A percentile compares a stretch with the other conserved stretches of the same genome.
These are phyloP conservation scores for Podochytrium sp. DNA, from an alignment of 192 early-diverging fungal genomes.

Conservation along the genomic window DNA sequence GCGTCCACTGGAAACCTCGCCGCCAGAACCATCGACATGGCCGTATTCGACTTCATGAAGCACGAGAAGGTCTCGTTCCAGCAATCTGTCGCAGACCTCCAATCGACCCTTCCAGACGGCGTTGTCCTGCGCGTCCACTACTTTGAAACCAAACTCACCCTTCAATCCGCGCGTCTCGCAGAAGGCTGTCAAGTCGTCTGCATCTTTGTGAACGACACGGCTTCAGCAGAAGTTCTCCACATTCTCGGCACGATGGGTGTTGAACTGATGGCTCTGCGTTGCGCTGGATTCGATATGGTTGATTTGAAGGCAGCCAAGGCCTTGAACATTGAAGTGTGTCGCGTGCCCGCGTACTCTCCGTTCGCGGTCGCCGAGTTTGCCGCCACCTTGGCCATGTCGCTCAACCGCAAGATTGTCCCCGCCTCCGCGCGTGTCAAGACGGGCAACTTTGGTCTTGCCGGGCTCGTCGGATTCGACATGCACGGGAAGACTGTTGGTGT, in stretches of 20 bases:
- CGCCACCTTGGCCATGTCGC: conserved; percentile 39
- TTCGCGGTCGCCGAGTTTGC: conserved; percentile 58
- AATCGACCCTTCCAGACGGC: neutral
- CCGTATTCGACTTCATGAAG: conserved; percentile 37
- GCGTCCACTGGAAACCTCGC: neutral
- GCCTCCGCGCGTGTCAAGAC: conserved; percentile 34
- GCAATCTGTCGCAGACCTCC: conserved; percentile 3
- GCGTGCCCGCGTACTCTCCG: conserved; percentile 55
- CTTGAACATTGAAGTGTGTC: conserved; percentile 37
- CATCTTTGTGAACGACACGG: conserved; percentile 54
- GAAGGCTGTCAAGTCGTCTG: conserved; percentile 43
- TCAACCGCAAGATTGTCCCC: conserved; percentile 49
- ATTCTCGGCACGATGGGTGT: conserved; percentile 37
- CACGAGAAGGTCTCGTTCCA: conserved; percentile 37
- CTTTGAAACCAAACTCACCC: conserved; percentile 24
- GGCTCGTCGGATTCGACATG: conserved; percentile 54
- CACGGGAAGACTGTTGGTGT: conserved; percentile 55
- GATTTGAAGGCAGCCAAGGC: conserved; percentile 42
- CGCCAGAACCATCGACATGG: conserved; percentile 13
- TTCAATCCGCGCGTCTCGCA: conserved; percentile 18
- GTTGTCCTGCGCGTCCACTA: conserved; percentile 7
- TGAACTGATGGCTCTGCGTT: conserved; percentile 50
- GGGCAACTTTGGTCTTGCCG: conserved; percentile 50
- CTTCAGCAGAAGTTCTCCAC: conserved; percentile 33
- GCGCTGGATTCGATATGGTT: conserved; percentile 53